Evolutionary conservation across 2,329 filamentous ascomycete species (phyloP).

Genomic region (Colletotrichum noveboracense): DNA sequence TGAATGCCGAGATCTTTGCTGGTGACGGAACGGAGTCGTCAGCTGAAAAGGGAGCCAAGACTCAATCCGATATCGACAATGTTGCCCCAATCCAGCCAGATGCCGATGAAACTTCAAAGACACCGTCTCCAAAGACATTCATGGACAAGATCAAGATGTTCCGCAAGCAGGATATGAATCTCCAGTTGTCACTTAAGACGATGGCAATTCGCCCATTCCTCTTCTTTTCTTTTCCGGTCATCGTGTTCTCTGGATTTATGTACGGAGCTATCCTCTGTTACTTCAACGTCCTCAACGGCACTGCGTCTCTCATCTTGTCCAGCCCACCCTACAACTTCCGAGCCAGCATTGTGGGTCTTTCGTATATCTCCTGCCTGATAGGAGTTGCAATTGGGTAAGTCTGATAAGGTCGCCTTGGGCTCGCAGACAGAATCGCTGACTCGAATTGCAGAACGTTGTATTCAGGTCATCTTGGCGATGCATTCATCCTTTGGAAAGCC

Average conservation of each 20-base stretch:
- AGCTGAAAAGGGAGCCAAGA: not conserved
- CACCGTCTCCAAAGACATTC: not conserved
- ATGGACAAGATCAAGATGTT: not conserved
- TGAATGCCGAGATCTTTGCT: not conserved
- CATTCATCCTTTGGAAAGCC: conserved; percentile 39
- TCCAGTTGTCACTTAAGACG: not conserved
- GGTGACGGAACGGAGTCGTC: not conserved
- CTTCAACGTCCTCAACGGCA: conserved; percentile 51
- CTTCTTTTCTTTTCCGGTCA: conserved; percentile 31
- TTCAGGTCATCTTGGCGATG: conserved; percentile 41
- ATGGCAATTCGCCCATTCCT: not conserved
- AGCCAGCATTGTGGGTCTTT: conserved; percentile 42
- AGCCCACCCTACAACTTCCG: conserved; percentile 42
- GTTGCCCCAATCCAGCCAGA: not conserved
- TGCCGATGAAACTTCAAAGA: not conserved
- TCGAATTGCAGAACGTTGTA: conserved; percentile 22
- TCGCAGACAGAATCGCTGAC: not conserved
- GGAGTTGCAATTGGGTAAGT: conserved; percentile 26
- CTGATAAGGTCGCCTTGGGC: not conserved
- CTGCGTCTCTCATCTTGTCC: conserved; percentile 43
- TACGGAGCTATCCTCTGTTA: conserved; percentile 47
- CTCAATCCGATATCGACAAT: not conserved
- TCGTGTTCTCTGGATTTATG: conserved; percentile 47
- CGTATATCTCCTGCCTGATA: conserved; percentile 40
- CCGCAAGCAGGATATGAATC: not conserved